Evolutionary conservation across 345 rosid species (phyloP), one percentile per base, ranked within the genome.

Genomic region (Cardamine occulta): DNA sequence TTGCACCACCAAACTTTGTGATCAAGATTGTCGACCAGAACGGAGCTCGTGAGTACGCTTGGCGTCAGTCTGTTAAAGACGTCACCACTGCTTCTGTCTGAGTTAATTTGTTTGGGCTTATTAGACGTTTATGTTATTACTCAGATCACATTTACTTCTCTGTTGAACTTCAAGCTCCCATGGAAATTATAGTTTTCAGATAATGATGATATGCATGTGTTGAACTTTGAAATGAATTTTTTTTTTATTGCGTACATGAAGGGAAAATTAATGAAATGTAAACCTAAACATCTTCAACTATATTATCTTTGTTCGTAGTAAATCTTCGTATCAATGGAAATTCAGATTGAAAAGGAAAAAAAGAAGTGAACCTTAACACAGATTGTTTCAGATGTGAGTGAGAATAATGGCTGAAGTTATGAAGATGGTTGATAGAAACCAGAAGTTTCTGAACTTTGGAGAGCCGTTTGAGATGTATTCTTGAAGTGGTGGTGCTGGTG

Each of bases 21-120:
- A 92, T 95, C 84, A 92, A 95, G 87, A 95, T 96, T 5, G 97
- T 96, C 0, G 99, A 96, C 83, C 87, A 93, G 74, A 86, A 88
- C 5, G 99, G 99, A 54, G 98, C 97, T 1, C 85, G 96, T 72
- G 91, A 81, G 61, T 84, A 86, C 28, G 97, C 85, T 2, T 87
- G 96, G 97, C 99, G 97, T 55, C 80, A 81, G 84, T 88, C 98
- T 44, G 85, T 92, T 28, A 82, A 86, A 79, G 93, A 92, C 17
- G 76, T 59, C 48, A 44, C 78, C 9, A 80, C 76, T 70, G 86
- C 81, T 68, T 3, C 74, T 44, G 78, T 68, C 55, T 79, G 34
- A 79, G 47, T 59, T 17, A 8, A 32, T 48, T 14, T 61, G 21
- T 24, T 63, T 68, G 7, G 2, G 69, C 32, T 53, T 54, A 60